phyloP scores from a whole-genome alignment of 2,329 filamentous ascomycete species.

The Penicillium sp. region DNA sequence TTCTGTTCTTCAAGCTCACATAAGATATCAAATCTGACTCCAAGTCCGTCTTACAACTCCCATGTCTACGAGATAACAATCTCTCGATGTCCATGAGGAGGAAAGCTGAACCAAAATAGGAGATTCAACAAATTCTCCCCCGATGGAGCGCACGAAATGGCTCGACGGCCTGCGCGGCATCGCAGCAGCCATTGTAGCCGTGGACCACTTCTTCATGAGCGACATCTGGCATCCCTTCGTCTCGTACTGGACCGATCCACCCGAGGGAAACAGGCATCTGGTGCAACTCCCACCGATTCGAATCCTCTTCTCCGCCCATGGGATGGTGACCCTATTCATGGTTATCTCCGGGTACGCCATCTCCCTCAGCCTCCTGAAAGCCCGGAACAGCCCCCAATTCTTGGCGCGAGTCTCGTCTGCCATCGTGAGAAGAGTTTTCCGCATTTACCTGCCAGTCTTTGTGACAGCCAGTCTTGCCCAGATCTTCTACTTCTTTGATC shows the following conservation, averaged over 20 bases:
- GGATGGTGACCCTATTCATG: constrained; percentile 57
- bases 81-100: neutral
- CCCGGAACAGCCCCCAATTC: constrained; percentile 12
- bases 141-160: constrained; percentile 24
- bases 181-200: constrained; percentile 28
- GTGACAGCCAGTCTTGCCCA: constrained; percentile 19
- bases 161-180: constrained; percentile 32
- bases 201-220: constrained; percentile 27
- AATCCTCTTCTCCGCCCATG: constrained; percentile 38
- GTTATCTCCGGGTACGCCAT: constrained; percentile 62
- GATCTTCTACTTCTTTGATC: constrained; percentile 21
- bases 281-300: constrained; percentile 44
- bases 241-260: constrained; percentile 25
- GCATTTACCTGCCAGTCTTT: constrained; percentile 24
- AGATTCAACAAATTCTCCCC: neutral
- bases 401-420: constrained; percentile 20
- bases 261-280: constrained; percentile 18
- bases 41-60: neutral
- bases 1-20: neutral
- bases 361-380: constrained; percentile 50
- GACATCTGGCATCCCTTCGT: constrained; percentile 22
- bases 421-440: constrained; percentile 20
- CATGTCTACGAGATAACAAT: neutral
- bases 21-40: neutral
- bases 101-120: neutral